Conservation (phyloP, 106 monocot species). For the Gastrodia elata region DNA sequence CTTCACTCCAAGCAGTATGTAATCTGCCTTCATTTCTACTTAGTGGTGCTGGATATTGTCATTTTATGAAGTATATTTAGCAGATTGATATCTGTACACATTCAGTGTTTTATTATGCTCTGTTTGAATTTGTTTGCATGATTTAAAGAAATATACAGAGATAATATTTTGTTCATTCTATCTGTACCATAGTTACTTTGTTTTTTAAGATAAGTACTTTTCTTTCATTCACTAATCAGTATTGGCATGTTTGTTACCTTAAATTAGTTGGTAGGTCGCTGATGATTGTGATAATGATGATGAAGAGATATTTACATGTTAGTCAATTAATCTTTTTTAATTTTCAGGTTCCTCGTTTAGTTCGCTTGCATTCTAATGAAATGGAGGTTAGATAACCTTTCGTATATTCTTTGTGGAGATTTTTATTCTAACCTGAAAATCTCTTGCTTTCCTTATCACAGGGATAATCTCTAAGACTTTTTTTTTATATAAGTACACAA, state of each 20-base stretch:
- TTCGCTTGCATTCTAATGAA: constrained; percentile 94
- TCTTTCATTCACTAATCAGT: not conserved
- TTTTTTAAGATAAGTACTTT: not conserved
- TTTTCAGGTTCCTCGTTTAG: constrained; percentile 84
- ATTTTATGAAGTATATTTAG: not conserved
- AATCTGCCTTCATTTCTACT: no score
- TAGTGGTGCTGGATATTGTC: no score
- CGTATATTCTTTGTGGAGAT: not conserved
- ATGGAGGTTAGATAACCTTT: constrained; percentile 66
- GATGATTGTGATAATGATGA: not conserved
- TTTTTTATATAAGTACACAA: not conserved
- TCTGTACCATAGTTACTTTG: not conserved
- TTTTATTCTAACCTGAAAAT: not conserved
- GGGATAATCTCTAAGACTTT: not conserved
- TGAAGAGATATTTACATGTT: not conserved
- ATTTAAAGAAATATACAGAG: not conserved
- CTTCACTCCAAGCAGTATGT: no score
- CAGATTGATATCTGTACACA: not conserved
- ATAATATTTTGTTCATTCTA: not conserved
- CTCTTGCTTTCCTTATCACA: not conserved
- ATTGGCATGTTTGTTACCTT: not conserved
- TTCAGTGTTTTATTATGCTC: not conserved
- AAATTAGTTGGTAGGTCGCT: not conserved
- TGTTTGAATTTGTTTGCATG: not conserved
- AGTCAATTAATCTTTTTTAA: not conserved